These are phyloP conservation scores for Aspergillus spinulosporus DNA, from an alignment of 2,329 filamentous ascomycete species.

Conservation along the genomic window DNA sequence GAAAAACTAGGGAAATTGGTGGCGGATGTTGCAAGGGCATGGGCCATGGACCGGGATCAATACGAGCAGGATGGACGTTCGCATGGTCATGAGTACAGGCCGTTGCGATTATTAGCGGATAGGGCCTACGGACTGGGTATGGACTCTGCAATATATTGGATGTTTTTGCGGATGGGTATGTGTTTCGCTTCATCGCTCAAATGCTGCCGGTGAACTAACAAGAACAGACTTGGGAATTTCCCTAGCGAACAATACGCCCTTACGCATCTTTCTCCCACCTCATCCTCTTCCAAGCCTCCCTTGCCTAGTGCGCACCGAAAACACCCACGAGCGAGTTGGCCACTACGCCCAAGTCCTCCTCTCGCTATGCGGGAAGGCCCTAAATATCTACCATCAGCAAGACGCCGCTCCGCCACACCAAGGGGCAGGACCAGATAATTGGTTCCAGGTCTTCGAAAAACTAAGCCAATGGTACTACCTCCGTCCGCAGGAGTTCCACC, in stretches of 20 bases:
- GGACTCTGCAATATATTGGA: conserved; percentile 31
- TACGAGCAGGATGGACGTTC: not conserved
- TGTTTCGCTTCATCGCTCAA: not conserved
- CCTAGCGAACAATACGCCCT: conserved; percentile 25
- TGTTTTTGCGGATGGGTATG: conserved; percentile 32
- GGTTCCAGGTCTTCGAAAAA: conserved; percentile 29
- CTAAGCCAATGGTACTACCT: conserved; percentile 32
- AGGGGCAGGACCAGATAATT: conserved; percentile 14
- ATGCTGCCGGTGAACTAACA: not conserved
- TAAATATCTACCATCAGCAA: conserved; percentile 23
- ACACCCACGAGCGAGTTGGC: conserved; percentile 23
- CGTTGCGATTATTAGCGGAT: conserved; percentile 18
- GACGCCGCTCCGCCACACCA: conserved; percentile 16
- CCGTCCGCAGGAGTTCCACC: conserved; percentile 29
- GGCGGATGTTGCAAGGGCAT: conserved; percentile 18
- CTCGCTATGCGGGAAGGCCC: conserved; percentile 29
- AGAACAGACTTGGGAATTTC: conserved; percentile 26
- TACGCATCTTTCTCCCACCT: conserved; percentile 21
- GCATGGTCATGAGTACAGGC: not conserved
- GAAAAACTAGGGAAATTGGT: conserved; percentile 20
- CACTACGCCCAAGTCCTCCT: conserved; percentile 28
- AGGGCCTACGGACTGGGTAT: conserved; percentile 21
- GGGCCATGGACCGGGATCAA: conserved; percentile 14
- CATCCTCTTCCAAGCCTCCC: conserved; percentile 16
- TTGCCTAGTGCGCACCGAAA: conserved; percentile 13